A percentile compares a stretch with the other conserved stretches of the same genome.
These are phyloP conservation scores for Ogataea trehalophila DNA, from an alignment of 805 yeast species.

Conservation along the genomic window DNA sequence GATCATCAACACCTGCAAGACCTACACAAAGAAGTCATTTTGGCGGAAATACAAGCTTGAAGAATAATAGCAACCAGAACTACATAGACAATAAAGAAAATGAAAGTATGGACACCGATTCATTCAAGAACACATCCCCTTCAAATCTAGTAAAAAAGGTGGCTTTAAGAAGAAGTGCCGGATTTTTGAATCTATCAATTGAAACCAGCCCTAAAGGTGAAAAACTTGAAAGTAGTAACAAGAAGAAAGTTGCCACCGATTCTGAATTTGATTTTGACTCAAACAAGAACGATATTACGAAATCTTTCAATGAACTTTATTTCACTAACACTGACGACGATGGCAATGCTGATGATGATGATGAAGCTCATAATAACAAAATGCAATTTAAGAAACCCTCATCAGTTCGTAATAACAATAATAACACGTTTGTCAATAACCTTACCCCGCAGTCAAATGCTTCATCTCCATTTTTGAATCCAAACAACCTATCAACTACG, in stretches of 20 bases:
- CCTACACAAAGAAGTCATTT: conserved; percentile 12
- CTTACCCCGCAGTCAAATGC: conserved; percentile 14
- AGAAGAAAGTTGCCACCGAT: conserved; percentile 5
- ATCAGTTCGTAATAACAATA: background rate
- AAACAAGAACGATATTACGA: conserved; percentile 25
- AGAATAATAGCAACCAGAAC: background rate
- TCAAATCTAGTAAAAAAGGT: conserved; percentile 22
- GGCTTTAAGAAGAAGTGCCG: conserved; percentile 46
- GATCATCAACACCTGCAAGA: conserved; percentile 18
- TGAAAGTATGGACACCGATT: background rate
- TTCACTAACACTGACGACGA: conserved; percentile 17
- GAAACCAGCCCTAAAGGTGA: conserved; percentile 31
- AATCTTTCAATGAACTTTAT: conserved; percentile 31
- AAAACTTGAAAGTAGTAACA: conserved; percentile 4
- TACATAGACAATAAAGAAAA: conserved; percentile 11
- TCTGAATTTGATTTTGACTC: conserved; percentile 24
- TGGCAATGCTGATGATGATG: background rate
- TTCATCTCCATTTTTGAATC: conserved; percentile 24
- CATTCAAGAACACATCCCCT: conserved; percentile 6
- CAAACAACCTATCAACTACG: conserved; percentile 8
- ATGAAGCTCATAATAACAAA: background rate
- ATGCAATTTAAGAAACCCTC: background rate
- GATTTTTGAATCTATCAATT: conserved; percentile 44
- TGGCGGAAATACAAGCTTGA: background rate
- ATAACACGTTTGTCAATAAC: conserved; percentile 3